Evolutionary conservation across 495 filamentous ascomycete genomes (phyloP).

Genomic region (Podospora australis): DNA sequence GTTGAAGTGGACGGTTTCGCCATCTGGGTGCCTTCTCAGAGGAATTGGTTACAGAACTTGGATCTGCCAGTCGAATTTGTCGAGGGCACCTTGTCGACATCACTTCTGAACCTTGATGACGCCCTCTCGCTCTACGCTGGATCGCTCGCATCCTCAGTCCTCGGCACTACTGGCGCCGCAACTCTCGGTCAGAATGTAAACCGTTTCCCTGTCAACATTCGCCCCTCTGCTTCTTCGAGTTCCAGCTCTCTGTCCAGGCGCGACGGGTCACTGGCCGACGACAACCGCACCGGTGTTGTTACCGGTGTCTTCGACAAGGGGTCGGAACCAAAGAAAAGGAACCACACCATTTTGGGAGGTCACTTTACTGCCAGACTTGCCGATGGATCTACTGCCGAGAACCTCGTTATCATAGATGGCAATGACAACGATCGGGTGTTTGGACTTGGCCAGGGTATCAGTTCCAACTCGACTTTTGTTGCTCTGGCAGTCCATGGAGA

Average conservation of each 20-base stretch:
- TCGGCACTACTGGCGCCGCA: constrained; percentile 63
- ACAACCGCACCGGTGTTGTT: constrained; percentile 56
- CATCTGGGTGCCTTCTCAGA: constrained; percentile 85
- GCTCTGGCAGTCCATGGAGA: constrained; percentile 61
- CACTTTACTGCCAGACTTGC: constrained; percentile 69
- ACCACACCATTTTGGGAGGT: constrained; percentile 83
- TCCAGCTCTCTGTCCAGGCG: constrained; percentile 49
- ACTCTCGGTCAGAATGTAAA: constrained; percentile 49
- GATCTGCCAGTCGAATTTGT: constrained; percentile 58
- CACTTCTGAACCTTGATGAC: constrained; percentile 51
- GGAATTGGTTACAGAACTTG: constrained; percentile 85
- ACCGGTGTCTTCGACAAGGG: constrained; percentile 69
- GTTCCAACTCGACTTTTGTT: constrained; percentile 65
- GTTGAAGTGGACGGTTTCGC: constrained; percentile 67
- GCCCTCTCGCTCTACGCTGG: constrained; percentile 68
- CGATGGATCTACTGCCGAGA: constrained; percentile 66
- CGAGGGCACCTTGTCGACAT: constrained; percentile 63
- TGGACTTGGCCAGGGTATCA: constrained; percentile 61
- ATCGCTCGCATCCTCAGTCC: constrained; percentile 61
- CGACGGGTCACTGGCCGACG: constrained; percentile 37
- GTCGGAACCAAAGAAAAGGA: constrained; percentile 57
- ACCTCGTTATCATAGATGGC: constrained; percentile 66
- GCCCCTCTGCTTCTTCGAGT: constrained; percentile 28
- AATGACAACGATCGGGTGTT: constrained; percentile 53
- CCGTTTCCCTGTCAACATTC: constrained; percentile 57